Base-by-base conservation (phyloP, 176 grass and related monocot genomes). In the Paspalum vaginatum region DNA sequence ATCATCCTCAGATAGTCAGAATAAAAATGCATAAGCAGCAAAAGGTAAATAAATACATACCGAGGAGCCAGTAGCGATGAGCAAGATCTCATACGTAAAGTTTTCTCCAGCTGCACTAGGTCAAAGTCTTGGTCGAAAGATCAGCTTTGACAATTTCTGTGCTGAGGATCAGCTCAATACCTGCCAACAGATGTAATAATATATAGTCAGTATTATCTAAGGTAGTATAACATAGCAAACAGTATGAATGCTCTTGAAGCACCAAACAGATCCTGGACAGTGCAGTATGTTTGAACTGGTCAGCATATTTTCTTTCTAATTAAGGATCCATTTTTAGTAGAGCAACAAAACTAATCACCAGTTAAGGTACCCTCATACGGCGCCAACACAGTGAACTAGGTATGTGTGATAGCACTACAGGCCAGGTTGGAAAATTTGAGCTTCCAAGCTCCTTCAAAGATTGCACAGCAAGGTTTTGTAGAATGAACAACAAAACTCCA, bases 61-160 rank as follows among this genome's bases (percentile, higher is more conserved):
- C 0, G 92, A 91, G 67, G 96, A 93, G 58, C 92, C 96, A 52
- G 96, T 95, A 59, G 96, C 90, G 79, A 99, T 91, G 58, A 99
- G 76, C 81, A 99, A 78, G 47, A 89, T 89, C 46, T 95, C 79
- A 79, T 95, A 99, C 71, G 88, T 93, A 83, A 99, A 91, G n/a
- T 89, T 86, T 37, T 84, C 84, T 86, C 86, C 92, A 80, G 87
- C 61, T 79, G 88, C 72, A 88, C 92, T 95, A 53, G 84, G 84
- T 90, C 76, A 95, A 75, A 78, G 90, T 87, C 85, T 91, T 99
- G 38, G 88, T 82, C 59, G 79, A 70, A 79, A 99, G 69, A 90
- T 99, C 92, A 81, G 96, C 96, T 75, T 93, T 95, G 55, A 91
- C 79, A 72, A 99, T 99, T 86, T 99, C 96, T 79, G 88, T 99